Conservation (phyloP, 805 yeast genomes). For the Cyberlindnera galapagoensis region DNA sequence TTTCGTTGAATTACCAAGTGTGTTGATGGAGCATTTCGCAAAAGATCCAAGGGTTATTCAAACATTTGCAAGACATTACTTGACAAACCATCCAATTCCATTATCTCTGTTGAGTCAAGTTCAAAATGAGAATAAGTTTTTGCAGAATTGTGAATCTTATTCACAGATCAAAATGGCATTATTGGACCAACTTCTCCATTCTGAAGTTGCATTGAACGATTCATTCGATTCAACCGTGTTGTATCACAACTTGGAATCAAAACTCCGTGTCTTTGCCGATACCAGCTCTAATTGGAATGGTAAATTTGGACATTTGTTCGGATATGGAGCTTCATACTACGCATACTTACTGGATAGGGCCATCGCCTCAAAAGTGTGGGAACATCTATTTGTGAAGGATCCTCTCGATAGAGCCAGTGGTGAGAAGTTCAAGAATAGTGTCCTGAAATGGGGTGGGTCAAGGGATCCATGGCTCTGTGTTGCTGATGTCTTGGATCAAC, state of each 20-base stretch:
- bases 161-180: slow-evolving; percentile 88
- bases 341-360: slow-evolving; percentile 89
- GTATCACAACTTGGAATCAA: slow-evolving; percentile 60
- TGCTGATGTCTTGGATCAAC: slow-evolving; percentile 68
- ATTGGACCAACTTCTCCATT: slow-evolving; percentile 76
- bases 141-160: slow-evolving; percentile 68
- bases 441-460: slow-evolving; percentile 91
- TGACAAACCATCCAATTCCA: slow-evolving; percentile 58
- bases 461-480: slow-evolving; percentile 83
- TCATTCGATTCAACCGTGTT: slow-evolving; percentile 51
- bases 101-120: slow-evolving; percentile 41
- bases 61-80: slow-evolving; percentile 61
- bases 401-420: slow-evolving; percentile 76
- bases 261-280: slow-evolving; percentile 60
- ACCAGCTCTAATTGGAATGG: slow-evolving; percentile 83
- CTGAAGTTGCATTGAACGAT: slow-evolving; percentile 27
- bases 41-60: slow-evolving; percentile 70
- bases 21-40: slow-evolving; percentile 92
- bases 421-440: slow-evolving; percentile 57
- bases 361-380: slow-evolving; percentile 83
- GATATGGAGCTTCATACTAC: slow-evolving; percentile 92
- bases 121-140: slow-evolving; percentile 42
- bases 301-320: slow-evolving; percentile 85
- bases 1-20: slow-evolving; percentile 94
- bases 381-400: slow-evolving; percentile 57